Base-by-base conservation (phyloP, 1,139 yeast species). In the Taphrina flavorubra region DNA sequence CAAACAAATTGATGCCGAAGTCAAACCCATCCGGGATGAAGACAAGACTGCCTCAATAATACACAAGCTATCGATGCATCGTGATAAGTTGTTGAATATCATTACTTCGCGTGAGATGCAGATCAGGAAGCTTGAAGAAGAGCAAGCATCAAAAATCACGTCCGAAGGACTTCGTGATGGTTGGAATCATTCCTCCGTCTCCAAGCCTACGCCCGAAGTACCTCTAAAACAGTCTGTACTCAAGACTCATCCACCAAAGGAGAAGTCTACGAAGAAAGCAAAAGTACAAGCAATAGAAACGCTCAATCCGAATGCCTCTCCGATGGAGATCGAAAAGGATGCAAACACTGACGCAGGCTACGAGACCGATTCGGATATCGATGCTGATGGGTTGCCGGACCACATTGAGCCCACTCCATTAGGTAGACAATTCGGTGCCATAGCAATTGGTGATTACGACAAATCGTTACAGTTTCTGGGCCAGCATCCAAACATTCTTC, bases 151-250 rank as follows among this genome's bases (percentile, higher is more conserved):
- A 70, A 88, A 90, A 76, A 92, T 94, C 72, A 87, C 96, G 5
- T 88, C 96, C 70, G 98, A 92, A 25, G 99, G 94, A 77, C 84
- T 92, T 51, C 96, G 87, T 73, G 91, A 96, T n/a, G 99, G 97
- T 0, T 94, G 91, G 81, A 97, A 92, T 76, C 84, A 90, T 39
- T 89, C 97, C 0, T 85, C 90, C 74, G 78, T 92, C 77, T 91
- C 90, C 77, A 87, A 86, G 74, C 81, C 69, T 16, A 68, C 67
- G 18, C 69, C 70, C 3, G 68, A 65, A 39, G 66, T 72, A 3
- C 56, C 72, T 20, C 58, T 72, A 7, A 64, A 72, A 8, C 57
- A 72, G 18, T 65, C 73, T 16, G 25, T 69, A n/a, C 64, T 68
- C 25, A 63, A 71, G 7, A 37, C 65, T 20, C 56, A 46, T 13